Evolutionary conservation across 2,329 filamentous ascomycete genomes (phyloP), one percentile per base, ranked within the genome.

Genomic region (Tricladium varicosporioides): DNA sequence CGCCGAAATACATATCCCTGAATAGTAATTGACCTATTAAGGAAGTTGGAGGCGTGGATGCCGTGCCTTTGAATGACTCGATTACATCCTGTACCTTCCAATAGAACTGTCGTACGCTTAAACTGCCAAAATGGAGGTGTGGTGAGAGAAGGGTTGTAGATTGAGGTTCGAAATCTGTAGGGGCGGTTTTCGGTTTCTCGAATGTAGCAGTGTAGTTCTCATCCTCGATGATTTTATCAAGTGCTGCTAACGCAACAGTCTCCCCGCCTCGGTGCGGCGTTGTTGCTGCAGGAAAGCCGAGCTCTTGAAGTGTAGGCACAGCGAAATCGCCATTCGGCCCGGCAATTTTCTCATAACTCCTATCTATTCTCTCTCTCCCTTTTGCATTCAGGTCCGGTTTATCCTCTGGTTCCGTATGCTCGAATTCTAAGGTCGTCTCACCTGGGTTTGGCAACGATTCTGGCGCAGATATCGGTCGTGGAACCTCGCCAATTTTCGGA

Each of bases 1-100:
- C 88, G 13, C 82, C 88, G 64, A 92, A 92, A 71, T 92, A 92
- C 89, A 92, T 92, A 68, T 92, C 89, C 14, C 89, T 80, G 70
- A 92, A 92, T 10, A 91, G 75, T 1, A 92, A 72, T 64, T 92
- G 89, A 2, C 89, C 89, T 0, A 80, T 85, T 14, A 92, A 71
- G 59, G 83, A 88, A n/a, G 83, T 83, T 0, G 89, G 89, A 0
- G 86, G 84, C 2, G 73, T 63, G 0, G 78, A 78, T 1, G 75
- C 73, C 22, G 76, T 74, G 7, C 83, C 86, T 2, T 81, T 81
- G 64, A 83, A 84, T 10, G 75, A 74, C 4, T 80, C 73, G 2
- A 89, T 78, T 1, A 87, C 78, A 22, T 85, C 83, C 66, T 85
- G 80, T 0, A 84, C 84, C 19, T 82, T 79, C 83, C 88, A 90